Evolutionary conservation across 2,329 filamentous ascomycete genomes (phyloP).

Genomic region (Colletotrichum somersetense): DNA sequence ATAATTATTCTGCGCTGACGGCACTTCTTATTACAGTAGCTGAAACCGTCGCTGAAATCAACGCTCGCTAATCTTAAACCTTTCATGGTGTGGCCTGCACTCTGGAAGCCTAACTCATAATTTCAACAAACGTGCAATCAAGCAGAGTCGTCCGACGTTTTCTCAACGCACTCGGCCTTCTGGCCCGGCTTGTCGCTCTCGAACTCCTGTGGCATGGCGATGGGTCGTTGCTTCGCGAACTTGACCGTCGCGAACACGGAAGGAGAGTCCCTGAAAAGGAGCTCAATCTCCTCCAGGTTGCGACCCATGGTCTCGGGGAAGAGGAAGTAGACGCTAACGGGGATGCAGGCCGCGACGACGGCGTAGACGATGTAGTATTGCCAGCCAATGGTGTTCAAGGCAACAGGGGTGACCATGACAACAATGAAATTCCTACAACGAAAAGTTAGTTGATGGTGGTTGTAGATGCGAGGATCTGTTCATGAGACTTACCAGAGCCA

Average conservation of each 20-base stretch:
- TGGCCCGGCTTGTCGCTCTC: slow-evolving; percentile 43
- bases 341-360: slow-evolving; percentile 58
- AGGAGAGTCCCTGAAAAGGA: slow-evolving; percentile 57
- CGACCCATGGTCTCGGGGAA: slow-evolving; percentile 65
- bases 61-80: slow-evolving; percentile 29
- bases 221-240: slow-evolving; percentile 52
- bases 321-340: slow-evolving; percentile 58
- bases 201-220: slow-evolving; percentile 50
- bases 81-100: slow-evolving; percentile 13
- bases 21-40: slow-evolving; percentile 10
- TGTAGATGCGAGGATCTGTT: neutral
- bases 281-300: slow-evolving; percentile 60
- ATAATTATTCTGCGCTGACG: neutral
- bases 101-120: slow-evolving; percentile 10
- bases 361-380: slow-evolving; percentile 65
- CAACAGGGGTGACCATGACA: slow-evolving; percentile 59
- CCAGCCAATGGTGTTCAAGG: slow-evolving; percentile 64
- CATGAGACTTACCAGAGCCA: slow-evolving; percentile 56
- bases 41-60: slow-evolving; percentile 28
- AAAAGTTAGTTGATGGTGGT: slow-evolving; percentile 11
- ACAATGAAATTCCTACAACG: slow-evolving; percentile 57
- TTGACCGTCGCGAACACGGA: slow-evolving; percentile 53
- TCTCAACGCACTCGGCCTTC: slow-evolving; percentile 45
- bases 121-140: slow-evolving; percentile 14
- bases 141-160: slow-evolving; percentile 35